These are phyloP conservation scores for Viola odorata DNA, from an alignment of 345 rosid species.

Conservation along the genomic window DNA sequence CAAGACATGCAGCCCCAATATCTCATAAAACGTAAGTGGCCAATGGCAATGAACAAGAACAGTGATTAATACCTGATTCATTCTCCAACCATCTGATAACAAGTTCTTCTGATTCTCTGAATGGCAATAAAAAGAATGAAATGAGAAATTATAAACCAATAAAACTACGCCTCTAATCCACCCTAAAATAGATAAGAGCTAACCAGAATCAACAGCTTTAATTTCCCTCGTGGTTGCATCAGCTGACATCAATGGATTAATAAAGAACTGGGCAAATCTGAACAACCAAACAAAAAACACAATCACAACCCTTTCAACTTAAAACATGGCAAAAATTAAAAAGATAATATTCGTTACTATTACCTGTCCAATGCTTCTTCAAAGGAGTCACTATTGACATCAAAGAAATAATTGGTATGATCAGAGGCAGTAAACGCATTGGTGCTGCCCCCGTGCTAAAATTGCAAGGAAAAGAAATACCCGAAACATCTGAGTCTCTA, in stretches of 20 bases:
- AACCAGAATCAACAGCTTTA: conserved; percentile 95
- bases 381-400: conserved; percentile 64
- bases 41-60: too few species aligned
- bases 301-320: neutral
- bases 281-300: neutral
- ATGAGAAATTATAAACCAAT: neutral
- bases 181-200: neutral
- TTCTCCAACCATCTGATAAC: conserved; percentile 78
- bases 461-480: too few species aligned
- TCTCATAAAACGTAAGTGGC: too few species aligned
- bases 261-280: conserved; percentile 90
- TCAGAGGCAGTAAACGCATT: conserved; percentile 83
- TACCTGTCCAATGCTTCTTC: conserved; percentile 91
- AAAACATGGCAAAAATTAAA: too few species aligned
- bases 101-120: conserved; percentile 92
- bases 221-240: conserved; percentile 92
- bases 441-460: conserved; percentile 84
- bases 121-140: conserved; percentile 8
- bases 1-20: too few species aligned
- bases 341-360: too few species aligned
- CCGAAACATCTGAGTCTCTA: too few species aligned
- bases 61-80: conserved; percentile 54
- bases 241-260: conserved; percentile 87
- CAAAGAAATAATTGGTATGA: conserved; percentile 67
- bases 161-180: too few species aligned